A percentile compares a stretch with the other conserved stretches of the same genome.
phyloP scores from a whole-genome alignment of 768 basidiomycete species.

The Lanmaoa rubissima region DNA sequence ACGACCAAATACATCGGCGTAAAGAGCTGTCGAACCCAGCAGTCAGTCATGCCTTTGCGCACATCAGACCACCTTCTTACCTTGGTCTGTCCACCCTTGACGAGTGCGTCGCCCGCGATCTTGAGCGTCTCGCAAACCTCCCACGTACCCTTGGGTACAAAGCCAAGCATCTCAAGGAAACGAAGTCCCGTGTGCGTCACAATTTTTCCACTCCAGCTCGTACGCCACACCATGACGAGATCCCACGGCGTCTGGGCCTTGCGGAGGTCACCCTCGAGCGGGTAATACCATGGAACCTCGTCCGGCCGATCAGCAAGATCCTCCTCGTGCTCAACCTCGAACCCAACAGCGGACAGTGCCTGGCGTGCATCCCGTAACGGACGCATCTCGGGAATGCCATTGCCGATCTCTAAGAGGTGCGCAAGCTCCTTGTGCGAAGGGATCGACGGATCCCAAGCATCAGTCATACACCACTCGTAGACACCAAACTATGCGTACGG shows the following conservation, averaged over 20 bases:
- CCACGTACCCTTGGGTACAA: conserved; percentile 90
- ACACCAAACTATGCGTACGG: conserved; percentile 73
- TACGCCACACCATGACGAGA: conserved; percentile 83
- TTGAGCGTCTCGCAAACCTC: conserved; percentile 88
- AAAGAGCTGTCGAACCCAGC: conserved; percentile 56
- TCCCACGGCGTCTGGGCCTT: conserved; percentile 97
- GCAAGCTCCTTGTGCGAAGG: conserved; percentile 88
- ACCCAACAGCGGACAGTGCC: conserved; percentile 82
- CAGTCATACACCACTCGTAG: conserved; percentile 99
- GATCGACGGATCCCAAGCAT: conserved; percentile 82
- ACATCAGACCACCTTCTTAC: conserved; percentile 37
- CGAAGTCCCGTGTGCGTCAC: conserved; percentile 81
- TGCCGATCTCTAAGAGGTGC: conserved; percentile 90
- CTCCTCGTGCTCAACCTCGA: conserved; percentile 86
- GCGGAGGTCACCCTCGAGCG: conserved; percentile 86
- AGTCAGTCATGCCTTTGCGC: background rate
- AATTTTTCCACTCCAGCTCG: conserved; percentile 82
- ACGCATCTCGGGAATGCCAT: conserved; percentile 98
- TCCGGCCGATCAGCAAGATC: conserved; percentile 88
- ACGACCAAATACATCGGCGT: conserved; percentile 84
- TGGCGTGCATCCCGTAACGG: conserved; percentile 64
- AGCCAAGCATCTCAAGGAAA: conserved; percentile 69
- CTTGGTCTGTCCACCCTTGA: conserved; percentile 84
- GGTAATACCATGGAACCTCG: conserved; percentile 90
- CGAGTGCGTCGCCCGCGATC: conserved; percentile 73